A percentile compares a stretch with the other conserved stretches of the same genome.
phyloP scores from a whole-genome alignment of 495 filamentous ascomycete genomes.

The Tricharina praecox region DNA sequence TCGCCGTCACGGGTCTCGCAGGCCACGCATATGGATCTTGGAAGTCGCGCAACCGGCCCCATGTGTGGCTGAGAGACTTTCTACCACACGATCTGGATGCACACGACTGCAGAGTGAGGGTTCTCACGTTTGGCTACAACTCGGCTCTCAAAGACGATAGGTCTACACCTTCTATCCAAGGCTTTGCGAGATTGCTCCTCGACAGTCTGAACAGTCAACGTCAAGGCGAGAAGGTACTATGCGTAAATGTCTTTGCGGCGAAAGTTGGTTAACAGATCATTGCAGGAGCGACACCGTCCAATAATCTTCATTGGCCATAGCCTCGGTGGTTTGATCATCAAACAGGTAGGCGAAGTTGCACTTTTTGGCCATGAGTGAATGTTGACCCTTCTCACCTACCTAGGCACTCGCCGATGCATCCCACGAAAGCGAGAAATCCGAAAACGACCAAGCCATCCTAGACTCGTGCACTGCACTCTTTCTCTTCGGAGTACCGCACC shows the following conservation, averaged over 20 bases:
- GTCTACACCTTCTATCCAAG: neutral
- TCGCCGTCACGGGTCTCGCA: slow-evolving; percentile 5
- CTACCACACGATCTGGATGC: slow-evolving; percentile 2
- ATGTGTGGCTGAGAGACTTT: slow-evolving; percentile 17
- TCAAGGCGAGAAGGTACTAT: neutral
- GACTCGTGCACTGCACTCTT: slow-evolving; percentile 9
- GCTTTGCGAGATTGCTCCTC: neutral
- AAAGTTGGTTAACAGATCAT: neutral
- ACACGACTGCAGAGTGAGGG: neutral
- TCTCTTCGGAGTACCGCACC: slow-evolving; percentile 21
- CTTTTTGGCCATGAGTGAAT: neutral
- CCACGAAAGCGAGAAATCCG: neutral
- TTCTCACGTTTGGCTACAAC: slow-evolving; percentile 14
- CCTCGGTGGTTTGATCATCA: slow-evolving; percentile 27
- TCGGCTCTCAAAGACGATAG: slow-evolving; percentile 3
- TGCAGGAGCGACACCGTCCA: slow-evolving; percentile 12
- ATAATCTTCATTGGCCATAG: slow-evolving; percentile 28
- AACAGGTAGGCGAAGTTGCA: slow-evolving; percentile 16
- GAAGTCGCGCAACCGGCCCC: neutral
- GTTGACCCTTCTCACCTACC: neutral
- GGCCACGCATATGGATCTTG: slow-evolving; percentile 9
- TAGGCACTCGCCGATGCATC: slow-evolving; percentile 1
- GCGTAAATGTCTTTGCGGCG: neutral
- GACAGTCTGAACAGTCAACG: neutral
- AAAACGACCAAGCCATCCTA: slow-evolving; percentile 8